Evolutionary conservation across 306 rosid species (phyloP), one percentile per base, ranked within the genome.

Genomic region (Castanospermum australe): DNA sequence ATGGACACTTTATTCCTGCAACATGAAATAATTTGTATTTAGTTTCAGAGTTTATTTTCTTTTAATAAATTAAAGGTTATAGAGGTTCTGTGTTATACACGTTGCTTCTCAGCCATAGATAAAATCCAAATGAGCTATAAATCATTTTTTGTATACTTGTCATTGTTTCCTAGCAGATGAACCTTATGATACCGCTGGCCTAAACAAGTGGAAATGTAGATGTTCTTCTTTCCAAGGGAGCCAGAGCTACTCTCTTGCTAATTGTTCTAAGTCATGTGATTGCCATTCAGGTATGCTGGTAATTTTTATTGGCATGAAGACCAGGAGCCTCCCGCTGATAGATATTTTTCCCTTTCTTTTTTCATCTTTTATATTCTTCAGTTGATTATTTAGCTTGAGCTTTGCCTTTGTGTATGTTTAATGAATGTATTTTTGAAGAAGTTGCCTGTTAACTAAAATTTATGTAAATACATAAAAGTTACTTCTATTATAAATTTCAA

Each of bases 211-310:
- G 98, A 86, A 84, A 6, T 95, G 99, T 80, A 85, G 77, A 79
- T 95, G 98, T 79, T 74, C 81, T 79, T 79, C 79, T 20, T 57
- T 84, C 64, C 89, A 79, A 77, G 90, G 81, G 44, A 84, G 86
- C 60, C 89, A n/a, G 44, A 87, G 68, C 76, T 67, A 72, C 77
- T 45, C 88, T 64, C 84, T 84, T 79, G 87, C 89, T 59, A 88
- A 93, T 83, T 95, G 99, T 87, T 88, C 99, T 41, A 67, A 90
- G 13, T 93, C 96, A 80, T 95, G 99, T 82, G 88, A 86, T 66
- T 95, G 99, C 79, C 90, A 68, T 74, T 87, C 81, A 86, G 99
- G 98, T 95, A 88, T 77, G 84, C 73, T 70, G 52, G 78, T 60
- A 21, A 77, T 64, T 54, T 73, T 68, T 21, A 15, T 68, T 79